Conservation (phyloP, 345 rosid genomes). For the Arabis hirsuta region DNA sequence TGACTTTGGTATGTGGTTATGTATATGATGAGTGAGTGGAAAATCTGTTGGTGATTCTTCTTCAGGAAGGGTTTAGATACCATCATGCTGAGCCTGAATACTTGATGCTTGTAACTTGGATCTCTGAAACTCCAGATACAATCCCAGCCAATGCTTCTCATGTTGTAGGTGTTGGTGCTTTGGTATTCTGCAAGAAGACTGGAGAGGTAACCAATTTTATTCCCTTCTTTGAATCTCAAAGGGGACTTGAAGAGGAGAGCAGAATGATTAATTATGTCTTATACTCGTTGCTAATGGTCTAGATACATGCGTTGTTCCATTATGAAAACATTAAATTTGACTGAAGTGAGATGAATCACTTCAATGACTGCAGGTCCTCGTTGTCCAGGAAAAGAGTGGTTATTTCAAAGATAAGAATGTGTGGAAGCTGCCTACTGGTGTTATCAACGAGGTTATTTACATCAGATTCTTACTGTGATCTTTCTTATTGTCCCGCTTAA, state of each 20-base stretch:
- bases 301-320: neutral
- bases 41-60: slow-evolving; percentile 11
- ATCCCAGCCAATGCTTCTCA: slow-evolving; percentile 80
- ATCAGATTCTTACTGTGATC: neutral
- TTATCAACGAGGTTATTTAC: slow-evolving; percentile 60
- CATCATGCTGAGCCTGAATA: slow-evolving; percentile 77
- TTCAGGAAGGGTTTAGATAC: slow-evolving; percentile 71
- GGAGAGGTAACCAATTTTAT: slow-evolving; percentile 52
- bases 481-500: neutral
- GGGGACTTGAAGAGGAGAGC: neutral
- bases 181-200: slow-evolving; percentile 55
- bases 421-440: slow-evolving; percentile 94
- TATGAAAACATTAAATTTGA: neutral
- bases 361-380: slow-evolving; percentile 60
- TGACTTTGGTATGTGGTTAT: neutral
- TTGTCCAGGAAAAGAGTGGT: slow-evolving; percentile 77
- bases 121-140: slow-evolving; percentile 47
- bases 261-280: neutral
- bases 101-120: slow-evolving; percentile 82
- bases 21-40: neutral
- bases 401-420: slow-evolving; percentile 55
- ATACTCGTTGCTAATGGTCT: neutral
- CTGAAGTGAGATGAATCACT: slow-evolving; percentile 7
- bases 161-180: slow-evolving; percentile 72
- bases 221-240: slow-evolving; percentile 12